These are phyloP conservation scores for Podosphaera leucotricha DNA, from an alignment of 2,329 filamentous ascomycete genomes.

Conservation along the genomic window DNA sequence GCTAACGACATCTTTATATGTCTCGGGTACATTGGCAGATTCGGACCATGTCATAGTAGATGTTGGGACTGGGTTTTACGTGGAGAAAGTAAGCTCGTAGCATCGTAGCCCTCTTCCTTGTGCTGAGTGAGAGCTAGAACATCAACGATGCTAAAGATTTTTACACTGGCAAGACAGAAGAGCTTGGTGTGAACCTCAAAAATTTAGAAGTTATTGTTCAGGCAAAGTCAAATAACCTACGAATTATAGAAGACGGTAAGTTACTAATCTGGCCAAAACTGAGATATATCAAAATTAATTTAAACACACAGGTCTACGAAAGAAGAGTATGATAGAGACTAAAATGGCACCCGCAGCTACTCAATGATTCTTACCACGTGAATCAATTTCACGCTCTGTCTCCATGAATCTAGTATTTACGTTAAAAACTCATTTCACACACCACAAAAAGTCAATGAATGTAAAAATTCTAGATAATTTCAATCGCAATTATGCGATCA, in stretches of 20 bases:
- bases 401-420: no score
- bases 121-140: constrained; percentile 16
- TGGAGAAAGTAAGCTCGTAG: constrained; percentile 48
- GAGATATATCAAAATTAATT: background rate
- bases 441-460: no score
- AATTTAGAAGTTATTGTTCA: constrained; percentile 46
- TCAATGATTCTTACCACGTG: background rate
- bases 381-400: background rate
- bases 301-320: constrained; percentile 22
- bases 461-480: background rate
- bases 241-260: constrained; percentile 68
- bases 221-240: constrained; percentile 61
- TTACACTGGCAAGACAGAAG: constrained; percentile 43
- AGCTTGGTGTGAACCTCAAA: constrained; percentile 37
- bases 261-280: background rate
- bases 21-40: constrained; percentile 56
- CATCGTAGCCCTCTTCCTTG: background rate
- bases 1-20: constrained; percentile 82
- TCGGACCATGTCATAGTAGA: constrained; percentile 67
- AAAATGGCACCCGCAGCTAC: constrained; percentile 15
- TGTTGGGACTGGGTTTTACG: constrained; percentile 79
- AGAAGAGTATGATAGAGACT: constrained; percentile 25
- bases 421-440: no score
- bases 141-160: constrained; percentile 39
- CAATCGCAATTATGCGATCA: background rate